These are phyloP conservation scores for Alternaria arborescens DNA, from an alignment of 2,329 filamentous ascomycete genomes.

Conservation along the genomic window DNA sequence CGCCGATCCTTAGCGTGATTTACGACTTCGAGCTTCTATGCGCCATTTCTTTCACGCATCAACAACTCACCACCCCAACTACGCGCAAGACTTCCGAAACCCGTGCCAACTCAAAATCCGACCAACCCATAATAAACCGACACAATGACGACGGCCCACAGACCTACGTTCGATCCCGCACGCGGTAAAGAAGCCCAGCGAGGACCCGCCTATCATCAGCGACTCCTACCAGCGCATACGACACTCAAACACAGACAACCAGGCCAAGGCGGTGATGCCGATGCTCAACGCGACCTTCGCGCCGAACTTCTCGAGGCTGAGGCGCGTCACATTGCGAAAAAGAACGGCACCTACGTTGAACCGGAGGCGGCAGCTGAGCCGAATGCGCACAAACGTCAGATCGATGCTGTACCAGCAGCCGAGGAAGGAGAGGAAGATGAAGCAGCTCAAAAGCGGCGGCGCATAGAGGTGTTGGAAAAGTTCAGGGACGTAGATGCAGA, in stretches of 20 bases:
- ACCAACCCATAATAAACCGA: neutral
- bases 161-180: conserved; percentile 96
- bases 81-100: conserved; percentile 46
- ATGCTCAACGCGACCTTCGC: conserved; percentile 80
- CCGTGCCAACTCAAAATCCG: neutral
- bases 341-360: conserved; percentile 68
- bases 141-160: conserved; percentile 67
- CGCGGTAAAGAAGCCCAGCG: conserved; percentile 93
- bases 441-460: conserved; percentile 80
- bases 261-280: conserved; percentile 87
- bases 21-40: conserved; percentile 15
- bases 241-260: conserved; percentile 82
- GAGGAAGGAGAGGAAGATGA: conserved; percentile 67
- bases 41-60: conserved; percentile 17
- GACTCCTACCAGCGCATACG: conserved; percentile 91
- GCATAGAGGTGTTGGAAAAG: conserved; percentile 78
- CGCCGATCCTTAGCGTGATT: conserved; percentile 25
- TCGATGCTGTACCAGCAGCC: conserved; percentile 61
- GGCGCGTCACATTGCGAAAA: conserved; percentile 85
- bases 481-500: conserved; percentile 87
- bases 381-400: conserved; percentile 69
- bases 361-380: conserved; percentile 55
- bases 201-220: conserved; percentile 94
- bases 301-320: conserved; percentile 91
- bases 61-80: conserved; percentile 11